These are phyloP conservation scores for Candida boidinii DNA, from an alignment of 805 yeast species.

Conservation along the genomic window DNA sequence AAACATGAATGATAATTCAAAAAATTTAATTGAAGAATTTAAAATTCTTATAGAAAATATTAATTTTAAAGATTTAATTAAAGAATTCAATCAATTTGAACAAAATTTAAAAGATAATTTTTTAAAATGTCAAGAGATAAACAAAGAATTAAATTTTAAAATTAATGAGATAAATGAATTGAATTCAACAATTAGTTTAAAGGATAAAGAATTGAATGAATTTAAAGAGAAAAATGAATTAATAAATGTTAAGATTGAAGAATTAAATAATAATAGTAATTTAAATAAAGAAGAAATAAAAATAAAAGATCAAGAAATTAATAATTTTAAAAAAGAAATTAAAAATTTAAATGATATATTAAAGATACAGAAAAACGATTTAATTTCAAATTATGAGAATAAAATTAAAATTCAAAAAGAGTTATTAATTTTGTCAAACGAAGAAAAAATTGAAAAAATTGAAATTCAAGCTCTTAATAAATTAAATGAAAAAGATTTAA, in stretches of 20 bases:
- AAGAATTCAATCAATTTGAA: slow-evolving; percentile 1
- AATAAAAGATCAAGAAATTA: background rate
- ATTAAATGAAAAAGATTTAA: too few species aligned
- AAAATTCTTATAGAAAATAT: slow-evolving; percentile 5
- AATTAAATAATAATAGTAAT: background rate
- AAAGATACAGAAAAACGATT: too few species aligned
- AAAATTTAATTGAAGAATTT: background rate
- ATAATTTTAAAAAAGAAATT: background rate
- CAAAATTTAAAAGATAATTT: too few species aligned
- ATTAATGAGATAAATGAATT: slow-evolving; percentile 8
- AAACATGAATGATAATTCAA: too few species aligned
- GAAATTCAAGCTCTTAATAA: too few species aligned
- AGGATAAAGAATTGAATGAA: too few species aligned
- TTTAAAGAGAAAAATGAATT: slow-evolving; percentile 2
- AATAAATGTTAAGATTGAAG: background rate
- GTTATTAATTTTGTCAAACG: too few species aligned
- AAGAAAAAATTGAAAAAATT: too few species aligned
- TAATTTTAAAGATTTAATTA: slow-evolving; percentile 11
- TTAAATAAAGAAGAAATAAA: background rate
- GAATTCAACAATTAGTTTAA: slow-evolving; percentile 2
- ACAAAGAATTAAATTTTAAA: too few species aligned
- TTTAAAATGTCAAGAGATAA: too few species aligned
- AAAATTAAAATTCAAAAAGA: too few species aligned
- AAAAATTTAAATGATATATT: background rate
- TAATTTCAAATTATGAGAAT: too few species aligned